Evolutionary conservation across 768 basidiomycete species (phyloP), one percentile per base, ranked within the genome.

Genomic region (Lentinula lateritia): DNA sequence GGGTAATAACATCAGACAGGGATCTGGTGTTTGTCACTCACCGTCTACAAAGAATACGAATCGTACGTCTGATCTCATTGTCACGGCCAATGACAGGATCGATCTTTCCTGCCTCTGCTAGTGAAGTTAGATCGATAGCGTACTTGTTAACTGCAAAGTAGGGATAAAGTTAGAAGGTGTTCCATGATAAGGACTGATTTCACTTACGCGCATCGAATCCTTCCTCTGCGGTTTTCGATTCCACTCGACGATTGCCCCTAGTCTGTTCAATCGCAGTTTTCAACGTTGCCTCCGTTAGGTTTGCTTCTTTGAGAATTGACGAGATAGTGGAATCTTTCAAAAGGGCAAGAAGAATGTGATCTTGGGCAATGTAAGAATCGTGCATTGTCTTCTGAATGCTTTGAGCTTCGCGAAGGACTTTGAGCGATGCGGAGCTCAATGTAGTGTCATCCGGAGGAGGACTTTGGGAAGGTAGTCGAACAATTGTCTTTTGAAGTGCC

Each of bases 1-100:
- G 18, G 9, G 8, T 41, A 5, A n/a, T 41, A 8, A 55, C 28
- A 4, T 2, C 28, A 28, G 28, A 28, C 28, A 3, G 23, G 28
- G 28, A 28, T 28, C 28, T 28, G 38, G 38, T 52, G 48, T 8
- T 5, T 38, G 38, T 5, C n/a, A 16, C 46, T 35, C 58, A 86
- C 86, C 88, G 83, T 78, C 90, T 76, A 65, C 91, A 93, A 38
- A 95, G 80, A 66, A 94, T 92, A 48, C 93, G 88, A 58, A 94
- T 82, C 43, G 83, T 86, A 50, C 94, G 84, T 56, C 94, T 83
- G 65, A 97, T 95, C 71, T 95, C 94, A 66, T 94, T 89, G 71
- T 96, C 94, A 57, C 93, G 85, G 8, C 95, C 94, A 61, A 97
- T 93, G 34, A 95, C 92, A 3, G 95, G 95, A 72, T 97, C 95